phyloP scores from a whole-genome alignment of 2,329 filamentous ascomycete species.

The Penicillium olsonii region DNA sequence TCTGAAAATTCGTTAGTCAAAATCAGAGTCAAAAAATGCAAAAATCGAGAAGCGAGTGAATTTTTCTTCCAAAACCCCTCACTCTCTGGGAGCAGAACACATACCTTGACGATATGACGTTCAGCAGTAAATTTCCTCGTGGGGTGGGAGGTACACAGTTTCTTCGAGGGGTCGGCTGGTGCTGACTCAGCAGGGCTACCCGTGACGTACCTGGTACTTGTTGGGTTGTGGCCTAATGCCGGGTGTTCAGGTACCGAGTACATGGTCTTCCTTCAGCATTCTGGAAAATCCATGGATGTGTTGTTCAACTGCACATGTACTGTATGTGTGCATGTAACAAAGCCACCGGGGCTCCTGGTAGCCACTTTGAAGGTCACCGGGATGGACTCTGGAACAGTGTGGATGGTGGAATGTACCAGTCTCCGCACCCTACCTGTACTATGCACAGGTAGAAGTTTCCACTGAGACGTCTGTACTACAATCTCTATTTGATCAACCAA shows the following conservation, averaged over 20 bases:
- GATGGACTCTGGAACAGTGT: too few relatives aligned
- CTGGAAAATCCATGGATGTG: neutral
- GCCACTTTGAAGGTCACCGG: too few relatives aligned
- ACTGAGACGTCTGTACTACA: too few relatives aligned
- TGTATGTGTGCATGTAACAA: neutral
- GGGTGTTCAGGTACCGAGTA: conserved; percentile 9
- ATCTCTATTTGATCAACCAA: neutral
- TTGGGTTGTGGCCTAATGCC: neutral
- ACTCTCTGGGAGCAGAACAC: neutral
- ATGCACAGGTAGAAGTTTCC: too few relatives aligned
- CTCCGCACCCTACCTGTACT: too few relatives aligned
- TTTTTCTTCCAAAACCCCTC: conserved; percentile 2
- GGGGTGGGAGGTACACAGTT: conserved; percentile 12
- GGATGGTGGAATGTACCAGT: too few relatives aligned
- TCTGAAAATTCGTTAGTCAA: conserved; percentile 10
- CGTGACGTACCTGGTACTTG: conserved; percentile 14
- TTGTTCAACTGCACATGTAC: neutral
- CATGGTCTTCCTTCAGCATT: neutral
- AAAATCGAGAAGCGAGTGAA: neutral
- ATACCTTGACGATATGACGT: conserved; percentile 12
- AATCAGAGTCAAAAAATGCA: neutral
- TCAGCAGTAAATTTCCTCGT: conserved; percentile 14
- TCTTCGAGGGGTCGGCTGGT: conserved; percentile 13
- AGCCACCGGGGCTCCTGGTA: too few relatives aligned
- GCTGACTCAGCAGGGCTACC: conserved; percentile 15